Conservation (phyloP, 2,329 filamentous ascomycete genomes). For the Magnaporthales sp. region DNA sequence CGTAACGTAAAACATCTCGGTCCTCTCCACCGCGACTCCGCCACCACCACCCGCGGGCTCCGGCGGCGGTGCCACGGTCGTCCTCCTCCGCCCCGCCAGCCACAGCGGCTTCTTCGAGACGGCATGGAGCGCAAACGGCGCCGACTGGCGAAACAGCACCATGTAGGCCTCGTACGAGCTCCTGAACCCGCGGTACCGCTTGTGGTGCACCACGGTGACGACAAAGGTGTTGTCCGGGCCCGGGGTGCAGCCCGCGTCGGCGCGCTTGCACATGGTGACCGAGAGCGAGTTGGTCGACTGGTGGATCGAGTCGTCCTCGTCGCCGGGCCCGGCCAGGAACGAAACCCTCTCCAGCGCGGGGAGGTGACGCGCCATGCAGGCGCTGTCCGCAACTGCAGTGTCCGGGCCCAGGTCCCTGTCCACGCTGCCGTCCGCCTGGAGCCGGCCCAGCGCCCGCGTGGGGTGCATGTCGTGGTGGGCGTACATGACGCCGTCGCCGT, state of each 20-base stretch:
- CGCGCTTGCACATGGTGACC: conserved; percentile 42
- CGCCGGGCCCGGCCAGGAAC: not conserved
- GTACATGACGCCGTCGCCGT: conserved; percentile 33
- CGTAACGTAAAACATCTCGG: conserved; percentile 50
- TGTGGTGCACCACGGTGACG: conserved; percentile 46
- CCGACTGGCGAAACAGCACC: conserved; percentile 36
- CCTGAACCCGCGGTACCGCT: conserved; percentile 41
- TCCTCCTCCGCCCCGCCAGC: conserved; percentile 38
- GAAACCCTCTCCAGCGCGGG: conserved; percentile 18
- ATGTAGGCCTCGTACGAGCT: conserved; percentile 47
- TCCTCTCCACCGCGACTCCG: conserved; percentile 19
- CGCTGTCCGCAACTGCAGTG: conserved; percentile 26
- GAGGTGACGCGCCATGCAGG: conserved; percentile 37
- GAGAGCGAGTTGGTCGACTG: conserved; percentile 51
- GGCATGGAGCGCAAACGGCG: conserved; percentile 41
- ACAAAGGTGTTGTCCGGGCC: conserved; percentile 43
- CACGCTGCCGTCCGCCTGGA: conserved; percentile 34
- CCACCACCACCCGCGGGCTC: not conserved
- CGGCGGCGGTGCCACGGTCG: conserved; percentile 6
- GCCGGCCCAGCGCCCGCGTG: conserved; percentile 36
- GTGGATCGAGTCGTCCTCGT: conserved; percentile 38
- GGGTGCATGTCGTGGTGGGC: conserved; percentile 45
- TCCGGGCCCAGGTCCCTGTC: conserved; percentile 35
- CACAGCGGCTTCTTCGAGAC: conserved; percentile 43
- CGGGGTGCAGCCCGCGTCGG: conserved; percentile 32